These are phyloP conservation scores for Periglandula ipomoeae DNA, from an alignment of 2,329 filamentous ascomycete species.

Conservation along the genomic window DNA sequence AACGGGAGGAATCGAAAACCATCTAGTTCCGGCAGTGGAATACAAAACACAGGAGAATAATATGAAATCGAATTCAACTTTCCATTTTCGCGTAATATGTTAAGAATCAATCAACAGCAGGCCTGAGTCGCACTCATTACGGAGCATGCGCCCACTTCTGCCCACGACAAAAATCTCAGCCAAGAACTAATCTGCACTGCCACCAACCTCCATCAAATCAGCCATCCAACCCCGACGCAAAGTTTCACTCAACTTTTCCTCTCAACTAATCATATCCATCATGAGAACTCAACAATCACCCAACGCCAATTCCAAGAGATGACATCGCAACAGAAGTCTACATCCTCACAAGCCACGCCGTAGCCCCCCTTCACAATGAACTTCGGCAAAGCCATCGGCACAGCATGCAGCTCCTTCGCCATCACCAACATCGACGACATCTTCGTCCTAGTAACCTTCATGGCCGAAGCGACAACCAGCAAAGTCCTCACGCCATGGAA, in stretches of 20 bases:
- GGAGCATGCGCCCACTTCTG: background rate
- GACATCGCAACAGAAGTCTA: background rate
- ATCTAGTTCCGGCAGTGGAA: too few relatives aligned
- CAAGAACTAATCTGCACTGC: background rate
- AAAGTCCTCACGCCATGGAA: conserved; percentile 13
- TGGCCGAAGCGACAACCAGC: conserved; percentile 22
- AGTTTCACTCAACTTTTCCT: background rate
- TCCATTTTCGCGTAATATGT: too few relatives aligned
- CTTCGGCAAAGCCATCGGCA: conserved; percentile 16
- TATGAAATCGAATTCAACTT: too few relatives aligned
- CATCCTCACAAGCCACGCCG: background rate
- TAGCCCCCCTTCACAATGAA: conserved; percentile 7
- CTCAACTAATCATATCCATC: background rate
- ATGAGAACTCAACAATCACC: background rate
- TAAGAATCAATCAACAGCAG: too few relatives aligned
- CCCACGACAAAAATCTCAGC: background rate
- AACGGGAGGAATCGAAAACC: too few relatives aligned
- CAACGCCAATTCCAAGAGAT: background rate
- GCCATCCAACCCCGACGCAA: background rate
- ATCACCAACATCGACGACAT: conserved; percentile 27
- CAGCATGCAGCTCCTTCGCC: conserved; percentile 19
- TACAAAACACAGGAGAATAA: too few relatives aligned
- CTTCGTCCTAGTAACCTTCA: conserved; percentile 29
- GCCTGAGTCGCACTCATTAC: too few relatives aligned
- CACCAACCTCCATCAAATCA: background rate